These are phyloP conservation scores for Candida oleophila DNA, from an alignment of 805 yeast species.

Conservation along the genomic window DNA sequence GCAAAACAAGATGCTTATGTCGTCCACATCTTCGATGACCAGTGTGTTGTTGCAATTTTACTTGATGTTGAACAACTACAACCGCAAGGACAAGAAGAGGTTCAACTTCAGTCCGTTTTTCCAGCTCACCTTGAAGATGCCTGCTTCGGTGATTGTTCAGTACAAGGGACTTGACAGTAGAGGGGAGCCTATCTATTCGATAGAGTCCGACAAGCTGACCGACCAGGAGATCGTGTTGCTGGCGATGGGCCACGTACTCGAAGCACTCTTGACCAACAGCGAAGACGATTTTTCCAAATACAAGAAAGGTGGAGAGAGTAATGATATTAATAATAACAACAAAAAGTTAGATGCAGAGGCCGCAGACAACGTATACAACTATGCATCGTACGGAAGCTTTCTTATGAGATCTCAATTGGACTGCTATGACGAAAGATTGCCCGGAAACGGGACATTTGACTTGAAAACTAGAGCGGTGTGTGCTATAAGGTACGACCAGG, in stretches of 20 bases:
- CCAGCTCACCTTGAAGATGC: slow-evolving; percentile 44
- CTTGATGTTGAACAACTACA: slow-evolving; percentile 52
- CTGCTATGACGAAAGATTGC: slow-evolving; percentile 71
- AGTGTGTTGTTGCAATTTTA: slow-evolving; percentile 73
- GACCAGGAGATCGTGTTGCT: slow-evolving; percentile 70
- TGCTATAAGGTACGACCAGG: slow-evolving; percentile 75
- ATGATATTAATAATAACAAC: slow-evolving; percentile 11
- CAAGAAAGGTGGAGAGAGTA: slow-evolving; percentile 16
- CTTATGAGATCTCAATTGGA: slow-evolving; percentile 89
- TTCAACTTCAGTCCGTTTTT: slow-evolving; percentile 43
- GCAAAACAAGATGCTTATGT: slow-evolving; percentile 46
- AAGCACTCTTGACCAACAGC: slow-evolving; percentile 66
- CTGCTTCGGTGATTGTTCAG: slow-evolving; percentile 50
- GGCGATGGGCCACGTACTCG: slow-evolving; percentile 76
- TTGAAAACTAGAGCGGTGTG: slow-evolving; percentile 89
- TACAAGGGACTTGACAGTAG: slow-evolving; percentile 36
- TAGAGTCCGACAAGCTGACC: slow-evolving; percentile 68
- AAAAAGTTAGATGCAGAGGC: slow-evolving; percentile 17
- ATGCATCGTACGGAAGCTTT: slow-evolving; percentile 65
- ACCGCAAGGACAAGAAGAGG: slow-evolving; percentile 16
- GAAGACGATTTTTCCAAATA: slow-evolving; percentile 48
- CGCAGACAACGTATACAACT: slow-evolving; percentile 55
- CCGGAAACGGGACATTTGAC: slow-evolving; percentile 92
- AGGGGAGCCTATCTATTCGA: slow-evolving; percentile 46
- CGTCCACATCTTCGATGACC: slow-evolving; percentile 91